Evolutionary conservation across 1,284 basidiomycete species (phyloP), one percentile per base, ranked within the genome.

Genomic region (Trametes hirsuta): DNA sequence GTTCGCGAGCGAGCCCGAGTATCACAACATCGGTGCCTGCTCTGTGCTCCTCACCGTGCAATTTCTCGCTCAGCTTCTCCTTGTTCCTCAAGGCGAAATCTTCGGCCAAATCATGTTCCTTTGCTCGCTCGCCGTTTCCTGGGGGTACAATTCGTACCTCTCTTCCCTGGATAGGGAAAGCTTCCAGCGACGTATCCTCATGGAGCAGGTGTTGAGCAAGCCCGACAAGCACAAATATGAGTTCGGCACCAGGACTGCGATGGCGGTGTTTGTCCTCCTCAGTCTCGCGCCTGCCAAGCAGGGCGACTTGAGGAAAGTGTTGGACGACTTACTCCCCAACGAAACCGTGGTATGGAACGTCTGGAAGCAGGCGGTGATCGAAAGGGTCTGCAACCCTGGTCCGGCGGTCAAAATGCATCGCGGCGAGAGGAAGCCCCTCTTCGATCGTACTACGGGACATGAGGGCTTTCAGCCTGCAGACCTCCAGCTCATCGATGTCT

Each of bases 101-200:
- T 59, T 64, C 22, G 65, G 65, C 21, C 65, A 66, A 46, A 34
- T 64, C 35, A 54, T 64, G 58, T 66, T 64, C 54, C 52, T 66
- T 24, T 36, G 35, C 9, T 61, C 65, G 24, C 63, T 66, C 44
- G 61, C 53, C 0, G 55, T 63, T 15, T 66, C 65, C 0, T 66
- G 65, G 62, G 35, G 35, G 4, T 66, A 66, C 45, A 64, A 63
- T 37, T 52, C 59, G 2, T 63, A 57, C 45, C 59, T 61, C 22
- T 57, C 65, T 15, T 62, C 60, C 2, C 44, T 66, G 30, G 53
- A 64, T 30, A 45, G 56, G 37, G 58, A 59, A 14, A 59, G 55
- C 39, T 52, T 66, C 40, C 60, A 66, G 36, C 48, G 55, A 21
- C 45, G 53, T 0, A 55, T 63, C 18, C 57, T 63, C 25, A 39